These are phyloP conservation scores for Chrysoporthe cubensis DNA, from an alignment of 2,329 filamentous ascomycete genomes.

Conservation along the genomic window DNA sequence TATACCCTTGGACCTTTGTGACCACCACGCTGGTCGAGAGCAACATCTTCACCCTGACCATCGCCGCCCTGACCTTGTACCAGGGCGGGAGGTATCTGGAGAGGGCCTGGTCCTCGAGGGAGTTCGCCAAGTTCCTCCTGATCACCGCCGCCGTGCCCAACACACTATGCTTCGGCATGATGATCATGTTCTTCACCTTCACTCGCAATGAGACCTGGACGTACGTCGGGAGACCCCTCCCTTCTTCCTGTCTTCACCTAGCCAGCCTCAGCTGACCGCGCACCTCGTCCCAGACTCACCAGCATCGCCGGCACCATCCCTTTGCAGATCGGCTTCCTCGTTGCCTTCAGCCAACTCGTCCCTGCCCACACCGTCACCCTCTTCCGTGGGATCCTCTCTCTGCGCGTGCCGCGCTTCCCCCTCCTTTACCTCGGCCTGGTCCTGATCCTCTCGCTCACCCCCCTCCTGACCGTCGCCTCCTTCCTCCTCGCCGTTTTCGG, in stretches of 20 bases:
- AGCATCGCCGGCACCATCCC: conserved; percentile 88
- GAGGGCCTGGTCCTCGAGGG: conserved; percentile 89
- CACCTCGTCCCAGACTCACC: conserved; percentile 61
- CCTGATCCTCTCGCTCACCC: conserved; percentile 64
- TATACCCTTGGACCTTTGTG: conserved; percentile 92
- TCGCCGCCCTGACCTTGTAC: conserved; percentile 80
- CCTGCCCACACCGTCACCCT: conserved; percentile 96
- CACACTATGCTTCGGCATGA: conserved; percentile 70
- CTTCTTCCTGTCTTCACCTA: conserved; percentile 25
- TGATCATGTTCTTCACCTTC: conserved; percentile 74
- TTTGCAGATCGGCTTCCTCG: conserved; percentile 89
- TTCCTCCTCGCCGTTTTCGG: conserved; percentile 80
- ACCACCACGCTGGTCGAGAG: conserved; percentile 88
- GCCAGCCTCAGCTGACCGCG: conserved; percentile 26
- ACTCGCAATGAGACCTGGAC: conserved; percentile 69
- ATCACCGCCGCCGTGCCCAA: conserved; percentile 82
- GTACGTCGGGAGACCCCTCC: conserved; percentile 46
- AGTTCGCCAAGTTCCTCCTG: conserved; percentile 88
- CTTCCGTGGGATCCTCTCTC: conserved; percentile 83
- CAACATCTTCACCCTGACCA: conserved; percentile 83
- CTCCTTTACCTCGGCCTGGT: conserved; percentile 77
- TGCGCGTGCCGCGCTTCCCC: conserved; percentile 76
- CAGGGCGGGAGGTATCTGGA: conserved; percentile 95
- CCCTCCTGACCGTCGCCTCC: conserved; percentile 69
- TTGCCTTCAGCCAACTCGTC: conserved; percentile 96